These are phyloP conservation scores for Penicillium simplicissimum DNA, from an alignment of 495 filamentous ascomycete genomes.

Conservation along the genomic window DNA sequence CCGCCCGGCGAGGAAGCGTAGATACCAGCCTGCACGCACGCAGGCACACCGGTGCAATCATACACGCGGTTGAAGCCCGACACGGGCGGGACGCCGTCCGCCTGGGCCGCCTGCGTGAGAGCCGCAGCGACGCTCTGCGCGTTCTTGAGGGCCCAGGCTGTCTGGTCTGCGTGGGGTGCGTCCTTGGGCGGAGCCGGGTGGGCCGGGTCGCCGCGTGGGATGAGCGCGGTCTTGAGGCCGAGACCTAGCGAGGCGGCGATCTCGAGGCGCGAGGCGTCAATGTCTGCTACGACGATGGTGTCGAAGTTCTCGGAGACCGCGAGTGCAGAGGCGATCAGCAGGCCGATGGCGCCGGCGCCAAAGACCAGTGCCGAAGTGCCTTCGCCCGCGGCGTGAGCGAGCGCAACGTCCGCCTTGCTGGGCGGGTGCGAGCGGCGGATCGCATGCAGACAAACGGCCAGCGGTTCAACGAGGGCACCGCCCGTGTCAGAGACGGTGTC, in stretches of 20 bases:
- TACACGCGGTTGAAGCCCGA: conserved; percentile 76
- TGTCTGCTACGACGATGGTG: conserved; percentile 77
- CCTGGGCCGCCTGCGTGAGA: conserved; percentile 43
- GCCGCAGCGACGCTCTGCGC: conserved; percentile 47
- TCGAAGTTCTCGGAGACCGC: conserved; percentile 68
- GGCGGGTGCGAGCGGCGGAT: conserved; percentile 59
- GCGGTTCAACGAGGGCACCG: conserved; percentile 76
- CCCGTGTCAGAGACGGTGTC: conserved; percentile 60
- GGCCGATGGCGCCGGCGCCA: conserved; percentile 78
- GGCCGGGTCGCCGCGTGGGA: conserved; percentile 48
- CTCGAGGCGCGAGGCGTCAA: conserved; percentile 66
- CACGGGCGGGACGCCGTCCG: conserved; percentile 23
- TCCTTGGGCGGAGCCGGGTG: conserved; percentile 37
- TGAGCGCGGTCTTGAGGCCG: conserved; percentile 61
- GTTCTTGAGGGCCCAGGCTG: conserved; percentile 37
- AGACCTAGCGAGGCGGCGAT: conserved; percentile 73
- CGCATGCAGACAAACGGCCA: conserved; percentile 80
- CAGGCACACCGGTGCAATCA: conserved; percentile 88
- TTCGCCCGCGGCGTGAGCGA: conserved; percentile 24
- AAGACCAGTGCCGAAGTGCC: conserved; percentile 67
- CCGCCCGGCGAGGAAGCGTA: conserved; percentile 80
- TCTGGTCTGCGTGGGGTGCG: conserved; percentile 46
- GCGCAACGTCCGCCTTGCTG: conserved; percentile 29
- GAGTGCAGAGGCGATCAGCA: conserved; percentile 62
- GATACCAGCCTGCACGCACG: conserved; percentile 82